Evolutionary conservation across 192 early-diverging fungal genomes (phyloP), one percentile per base, ranked within the genome.

Genomic region (Podila epigama): DNA sequence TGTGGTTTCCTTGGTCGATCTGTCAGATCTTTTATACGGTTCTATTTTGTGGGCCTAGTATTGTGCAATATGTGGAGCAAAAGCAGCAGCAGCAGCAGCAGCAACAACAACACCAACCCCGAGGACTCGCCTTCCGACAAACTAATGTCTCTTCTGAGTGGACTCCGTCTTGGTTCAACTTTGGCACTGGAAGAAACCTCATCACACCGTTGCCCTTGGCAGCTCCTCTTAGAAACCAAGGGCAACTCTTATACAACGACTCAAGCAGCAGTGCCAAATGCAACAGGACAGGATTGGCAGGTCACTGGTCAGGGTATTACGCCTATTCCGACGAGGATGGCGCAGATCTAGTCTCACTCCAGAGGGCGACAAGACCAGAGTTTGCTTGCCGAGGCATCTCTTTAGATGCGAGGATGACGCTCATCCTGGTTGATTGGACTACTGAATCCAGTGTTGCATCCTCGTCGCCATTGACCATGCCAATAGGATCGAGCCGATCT

Each of bases 1-100:
- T 25, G n/a, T 63, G 61, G 44, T 63, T 52, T 34, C 61, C 61
- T 2, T 63, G 61, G 61, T 52, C 61, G 22, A 52, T 63, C 44
- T 51, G 44, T 34, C 61, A 63, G 27, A 31, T 63, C 13, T 52
- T 63, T n/a, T 63, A 33, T 34, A 32, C 52, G 33, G 34, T 52
- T 10, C 35, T 63, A 12, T 63, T 63, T 20, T 63, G 48, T 39
- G 61, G 61, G 18, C 61, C 61, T 6, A 52, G 32, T 3, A 34
- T 63, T 3, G n/a, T 28, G 27, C 16, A 28, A 8, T n/a, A 33
- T 10, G n/a, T 33, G 32, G 34, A 31, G 16, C 11, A 57, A 6
- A 33, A 28, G 2, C 34, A 34, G 31, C n/a, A 44, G 20, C n/a
- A n/a, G n/a, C n/a, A n/a, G n/a, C n/a, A n/a, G n/a, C n/a, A n/a